Percentiles rank a stretch among this genome's conserved stretches.
Conservation (phyloP, 2,329 filamentous ascomycete genomes). For the Colletotrichum graminicola region DNA sequence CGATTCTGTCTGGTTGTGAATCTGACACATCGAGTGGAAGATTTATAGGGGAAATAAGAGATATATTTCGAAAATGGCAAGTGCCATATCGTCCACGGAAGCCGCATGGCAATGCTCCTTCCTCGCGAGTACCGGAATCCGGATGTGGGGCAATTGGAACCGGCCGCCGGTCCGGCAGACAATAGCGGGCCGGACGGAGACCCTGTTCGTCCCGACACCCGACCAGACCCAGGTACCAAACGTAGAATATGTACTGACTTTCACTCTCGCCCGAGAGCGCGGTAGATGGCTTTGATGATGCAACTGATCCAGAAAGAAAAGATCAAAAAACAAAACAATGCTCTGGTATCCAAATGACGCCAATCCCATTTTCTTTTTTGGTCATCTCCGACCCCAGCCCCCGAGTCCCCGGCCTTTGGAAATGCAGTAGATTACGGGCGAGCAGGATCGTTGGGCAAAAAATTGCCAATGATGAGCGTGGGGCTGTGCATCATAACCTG, state of each 20-base stretch:
- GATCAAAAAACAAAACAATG: slow-evolving; percentile 9
- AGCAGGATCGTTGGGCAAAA: slow-evolving; percentile 83
- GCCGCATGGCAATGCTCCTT: background rate
- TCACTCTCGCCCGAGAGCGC: background rate
- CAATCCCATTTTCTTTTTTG: slow-evolving; percentile 19
- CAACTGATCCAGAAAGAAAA: background rate
- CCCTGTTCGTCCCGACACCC: background rate
- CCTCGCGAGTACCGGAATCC: background rate
- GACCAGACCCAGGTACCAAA: background rate
- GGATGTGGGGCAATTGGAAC: background rate
- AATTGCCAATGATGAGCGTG: slow-evolving; percentile 95
- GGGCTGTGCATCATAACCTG: slow-evolving; percentile 69
- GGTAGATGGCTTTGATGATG: background rate
- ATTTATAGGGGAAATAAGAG: background rate
- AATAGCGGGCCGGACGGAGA: background rate
- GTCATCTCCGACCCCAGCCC: slow-evolving; percentile 1
- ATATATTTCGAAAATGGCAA: background rate
- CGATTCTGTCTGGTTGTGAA: background rate
- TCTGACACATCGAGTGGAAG: too few species aligned
- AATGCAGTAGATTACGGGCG: slow-evolving; percentile 52
- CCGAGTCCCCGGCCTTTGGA: slow-evolving; percentile 42
- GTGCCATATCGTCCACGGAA: background rate
- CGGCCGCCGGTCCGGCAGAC: background rate
- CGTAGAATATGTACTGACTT: background rate
- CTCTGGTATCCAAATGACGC: slow-evolving; percentile 41